Evolutionary conservation across 768 basidiomycete genomes (phyloP), one percentile per base, ranked within the genome.

Genomic region (Serendipita sp.): DNA sequence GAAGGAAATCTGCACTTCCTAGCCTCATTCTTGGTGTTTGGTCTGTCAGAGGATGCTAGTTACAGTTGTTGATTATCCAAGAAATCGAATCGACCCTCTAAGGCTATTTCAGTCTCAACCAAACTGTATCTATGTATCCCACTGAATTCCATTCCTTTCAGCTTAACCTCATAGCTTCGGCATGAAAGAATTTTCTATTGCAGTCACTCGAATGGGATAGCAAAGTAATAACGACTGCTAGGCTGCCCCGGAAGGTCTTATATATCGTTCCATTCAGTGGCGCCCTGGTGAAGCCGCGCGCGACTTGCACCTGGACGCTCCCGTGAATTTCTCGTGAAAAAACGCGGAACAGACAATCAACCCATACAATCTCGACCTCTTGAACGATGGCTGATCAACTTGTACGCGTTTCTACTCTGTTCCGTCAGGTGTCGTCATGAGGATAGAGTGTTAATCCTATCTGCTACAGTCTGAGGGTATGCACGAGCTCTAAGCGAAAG

Each of bases 361-460:
- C 16, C 5, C 16, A 5, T 51, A 51, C 18, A 51, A 51, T n/a
- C n/a, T 51, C n/a, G n/a, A 8, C n/a, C 56, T 53, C 48, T 56
- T 63, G 64, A 68, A 71, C 58, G 13, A 82, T 82, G 81, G 81
- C 81, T 68, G 81, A 82, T 69, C 78, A 80, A 73, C 70, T 82
- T 69, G 81, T 82, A 68, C 70, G 81, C 75, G 30, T 11, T 35
- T 35, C 16, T 60, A 8, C 48, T 5, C 16, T 51, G 5, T 51
- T 8, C 48, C 30, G 30, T 51, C 8, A 5, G 16, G 7, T 18
- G n/a, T 51, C n/a, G 30, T 51, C 48, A 32, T 51, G 16, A 7
- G 48, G 18, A 5, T 16, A 51, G 5, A 5, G 8, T 32, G 48
- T n/a, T 32, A 41, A 41, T 13, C 38, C 5, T 13, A 41, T 5